These are phyloP conservation scores for Termitomyces sp. DNA, from an alignment of 768 basidiomycete genomes.

Conservation along the genomic window DNA sequence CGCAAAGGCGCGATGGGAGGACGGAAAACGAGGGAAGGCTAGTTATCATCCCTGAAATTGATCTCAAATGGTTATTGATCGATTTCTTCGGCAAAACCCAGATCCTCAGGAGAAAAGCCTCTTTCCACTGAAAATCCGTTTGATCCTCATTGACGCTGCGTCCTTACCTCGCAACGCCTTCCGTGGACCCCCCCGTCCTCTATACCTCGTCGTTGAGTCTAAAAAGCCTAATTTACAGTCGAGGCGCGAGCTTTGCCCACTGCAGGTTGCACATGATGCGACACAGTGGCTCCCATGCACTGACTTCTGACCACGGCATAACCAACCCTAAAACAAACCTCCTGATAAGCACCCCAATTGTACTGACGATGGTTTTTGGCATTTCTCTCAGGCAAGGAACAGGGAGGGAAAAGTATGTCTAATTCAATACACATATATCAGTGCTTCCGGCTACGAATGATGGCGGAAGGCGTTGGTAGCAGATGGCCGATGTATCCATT, in stretches of 20 bases:
- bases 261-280: background rate
- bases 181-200: background rate
- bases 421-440: background rate
- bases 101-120: background rate
- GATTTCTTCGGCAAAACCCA: constrained; percentile 17
- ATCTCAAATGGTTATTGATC: constrained; percentile 10
- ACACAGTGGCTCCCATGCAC: background rate
- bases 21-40: constrained; percentile 1
- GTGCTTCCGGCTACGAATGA: background rate
- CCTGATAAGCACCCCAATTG: background rate
- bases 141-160: background rate
- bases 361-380: background rate
- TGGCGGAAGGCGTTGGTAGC: background rate
- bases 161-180: background rate
- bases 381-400: background rate
- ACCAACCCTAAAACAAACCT: background rate
- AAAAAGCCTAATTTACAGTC: background rate
- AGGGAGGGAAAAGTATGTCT: background rate
- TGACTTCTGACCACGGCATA: background rate
- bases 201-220: background rate
- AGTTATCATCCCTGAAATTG: background rate
- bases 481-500: background rate
- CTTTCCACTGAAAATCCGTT: background rate
- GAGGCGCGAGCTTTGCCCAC: background rate
- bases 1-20: constrained; percentile 13